Percentiles rank a stretch among this genome's conserved stretches.
Evolutionary conservation across 116 monocot species (phyloP).

Genomic region (Posidonia oceanica): DNA sequence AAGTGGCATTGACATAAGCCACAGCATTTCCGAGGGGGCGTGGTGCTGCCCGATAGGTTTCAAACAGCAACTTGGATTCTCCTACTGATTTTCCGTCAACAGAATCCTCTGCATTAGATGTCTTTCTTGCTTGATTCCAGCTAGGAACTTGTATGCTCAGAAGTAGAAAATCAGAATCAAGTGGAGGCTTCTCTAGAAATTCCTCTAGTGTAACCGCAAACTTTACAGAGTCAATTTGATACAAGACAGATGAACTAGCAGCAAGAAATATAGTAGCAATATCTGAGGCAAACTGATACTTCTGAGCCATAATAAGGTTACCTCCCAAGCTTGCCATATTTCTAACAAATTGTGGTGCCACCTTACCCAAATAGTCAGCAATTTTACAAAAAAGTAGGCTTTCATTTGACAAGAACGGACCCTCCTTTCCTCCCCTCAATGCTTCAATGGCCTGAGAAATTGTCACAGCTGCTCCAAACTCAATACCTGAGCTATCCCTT

Average conservation of each 20-base stretch:
- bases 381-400: conserved; percentile 42
- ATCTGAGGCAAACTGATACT: conserved; percentile 63
- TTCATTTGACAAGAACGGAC: not conserved
- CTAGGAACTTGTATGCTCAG: conserved; percentile 58
- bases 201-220: conserved; percentile 38
- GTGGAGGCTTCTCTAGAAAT: conserved; percentile 38
- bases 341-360: conserved; percentile 58
- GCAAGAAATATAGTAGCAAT: conserved; percentile 77
- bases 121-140: conserved; percentile 12
- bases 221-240: conserved; percentile 27
- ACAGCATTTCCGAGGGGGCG: conserved; percentile 80
- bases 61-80: conserved; percentile 28
- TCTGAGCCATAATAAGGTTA: conserved; percentile 82
- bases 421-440: conserved; percentile 29
- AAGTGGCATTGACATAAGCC: conserved; percentile 69
- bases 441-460: conserved; percentile 59
- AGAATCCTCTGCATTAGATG: not conserved
- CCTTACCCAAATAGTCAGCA: conserved; percentile 69
- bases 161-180: conserved; percentile 34
- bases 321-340: conserved; percentile 87
- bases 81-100: not conserved
- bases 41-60: conserved; percentile 70
- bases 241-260: conserved; percentile 31
- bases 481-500: conserved; percentile 29
- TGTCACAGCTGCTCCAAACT: conserved; percentile 64